A percentile compares a stretch with the other conserved stretches of the same genome.
Conservation (phyloP, 2,329 filamentous ascomycete species). For the Colletotrichum higginsianum region DNA sequence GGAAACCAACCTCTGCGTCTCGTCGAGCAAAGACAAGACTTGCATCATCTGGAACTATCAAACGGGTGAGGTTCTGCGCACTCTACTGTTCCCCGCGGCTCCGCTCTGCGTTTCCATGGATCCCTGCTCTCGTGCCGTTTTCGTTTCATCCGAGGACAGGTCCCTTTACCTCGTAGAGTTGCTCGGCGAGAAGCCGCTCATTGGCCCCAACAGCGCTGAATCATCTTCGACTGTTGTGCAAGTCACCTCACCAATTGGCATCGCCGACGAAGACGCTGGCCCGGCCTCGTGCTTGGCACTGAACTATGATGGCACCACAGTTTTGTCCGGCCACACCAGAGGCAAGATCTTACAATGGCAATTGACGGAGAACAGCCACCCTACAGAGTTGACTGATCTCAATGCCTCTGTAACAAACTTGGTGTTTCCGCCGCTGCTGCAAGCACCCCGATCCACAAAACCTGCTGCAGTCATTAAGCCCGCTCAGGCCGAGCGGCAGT, state of each 20-base stretch:
- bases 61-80: conserved; percentile 82
- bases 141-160: conserved; percentile 84
- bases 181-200: conserved; percentile 66
- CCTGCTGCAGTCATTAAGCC: conserved; percentile 83
- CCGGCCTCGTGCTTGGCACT: conserved; percentile 78
- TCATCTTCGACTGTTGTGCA: conserved; percentile 72
- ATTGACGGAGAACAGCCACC: conserved; percentile 77
- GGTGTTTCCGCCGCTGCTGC: conserved; percentile 76
- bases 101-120: conserved; percentile 84
- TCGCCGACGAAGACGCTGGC: conserved; percentile 75
- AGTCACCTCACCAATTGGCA: conserved; percentile 67
- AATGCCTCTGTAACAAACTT: conserved; percentile 89
- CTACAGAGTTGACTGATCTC: conserved; percentile 77
- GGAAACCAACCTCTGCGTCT: conserved; percentile 86
- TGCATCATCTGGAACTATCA: conserved; percentile 95
- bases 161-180: conserved; percentile 86
- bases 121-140: conserved; percentile 86
- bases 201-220: conserved; percentile 68
- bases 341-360: conserved; percentile 89
- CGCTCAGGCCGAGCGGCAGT: conserved; percentile 75
- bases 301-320: conserved; percentile 84
- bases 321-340: conserved; percentile 85
- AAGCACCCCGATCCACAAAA: conserved; percentile 63
- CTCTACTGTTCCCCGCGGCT: conserved; percentile 82
- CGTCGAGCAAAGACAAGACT: conserved; percentile 87